Evolutionary conservation across 495 filamentous ascomycete genomes (phyloP), one percentile per base, ranked within the genome.

Genomic region (Xylaria flabelliformis): DNA sequence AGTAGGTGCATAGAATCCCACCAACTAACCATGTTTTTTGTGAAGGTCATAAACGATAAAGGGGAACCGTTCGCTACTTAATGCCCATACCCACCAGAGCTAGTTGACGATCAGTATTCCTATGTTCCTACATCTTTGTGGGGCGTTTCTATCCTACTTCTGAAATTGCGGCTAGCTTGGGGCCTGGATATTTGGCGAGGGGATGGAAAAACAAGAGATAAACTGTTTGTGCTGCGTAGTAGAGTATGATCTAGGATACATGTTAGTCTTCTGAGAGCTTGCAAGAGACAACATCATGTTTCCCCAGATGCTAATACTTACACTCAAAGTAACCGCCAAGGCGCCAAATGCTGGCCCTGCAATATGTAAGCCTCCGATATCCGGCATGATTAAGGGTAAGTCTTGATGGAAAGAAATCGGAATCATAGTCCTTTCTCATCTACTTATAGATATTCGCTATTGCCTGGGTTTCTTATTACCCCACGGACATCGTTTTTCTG

Each of bases 171-270:
- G 63, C 70, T 21, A 72, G 6, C 41, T 44, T 72, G 21, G 70
- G 70, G 1, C 70, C 70, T 1, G 70, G 70, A 29, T 72, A 72
- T 62, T 67, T 72, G 10, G 70, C 62, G 1, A 72, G 53, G 9
- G 70, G 70, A 51, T 72, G 70, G n/a, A 72, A 72, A 21, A 48
- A 72, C 12, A 67, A 15, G 29, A 59, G 70, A 15, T 72, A 61
- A 21, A 62, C n/a, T 0, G 55, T 15, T 29, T 32, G 63, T 3
- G 51, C 42, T 9, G 63, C 0, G 41, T 42, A 50, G 53, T 72
- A 72, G 39, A 72, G 2, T 4, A 51, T 41, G 15, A 61, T 13
- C 70, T 72, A 41, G 19, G 15, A 0, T 10, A 17, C 2, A 36
- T 29, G 21, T 69, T 48, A 69, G 67, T 24, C 3, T 3, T 29